Evolutionary conservation across 306 rosid species (phyloP).

Genomic region (Sindora glabra): DNA sequence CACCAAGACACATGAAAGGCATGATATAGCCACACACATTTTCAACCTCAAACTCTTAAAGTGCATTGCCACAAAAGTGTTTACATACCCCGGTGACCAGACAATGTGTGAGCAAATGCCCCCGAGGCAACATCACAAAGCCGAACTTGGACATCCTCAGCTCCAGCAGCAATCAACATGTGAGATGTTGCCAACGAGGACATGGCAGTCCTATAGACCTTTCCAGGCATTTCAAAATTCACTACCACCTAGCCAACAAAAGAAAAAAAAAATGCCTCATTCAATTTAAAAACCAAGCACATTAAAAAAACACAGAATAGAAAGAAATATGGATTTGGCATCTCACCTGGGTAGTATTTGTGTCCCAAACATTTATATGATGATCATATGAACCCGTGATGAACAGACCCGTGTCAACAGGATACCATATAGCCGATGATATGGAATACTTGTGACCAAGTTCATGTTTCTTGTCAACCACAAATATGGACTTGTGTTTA

Average conservation of each 20-base stretch:
- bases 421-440: constrained; percentile 92
- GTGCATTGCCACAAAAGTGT: not conserved
- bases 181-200: constrained; percentile 80
- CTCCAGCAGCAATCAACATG: constrained; percentile 80
- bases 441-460: constrained; percentile 65
- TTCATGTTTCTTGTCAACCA: constrained; percentile 65
- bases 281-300: not conserved
- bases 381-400: constrained; percentile 85
- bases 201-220: constrained; percentile 87
- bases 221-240: constrained; percentile 86
- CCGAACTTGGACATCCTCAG: constrained; percentile 98
- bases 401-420: constrained; percentile 78
- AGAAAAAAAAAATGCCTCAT: not conserved
- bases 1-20: not conserved
- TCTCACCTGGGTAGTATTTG: constrained; percentile 74
- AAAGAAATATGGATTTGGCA: not conserved
- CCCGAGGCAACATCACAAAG: constrained; percentile 95
- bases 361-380: constrained; percentile 88
- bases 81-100: constrained; percentile 86
- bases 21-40: not conserved
- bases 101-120: constrained; percentile 80
- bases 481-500: constrained; percentile 47
- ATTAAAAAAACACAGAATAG: not conserved
- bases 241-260: constrained; percentile 49
- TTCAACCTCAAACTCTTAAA: not conserved